Conservation (phyloP, 108 stramenopile genomes). For the Cyclotella choctawhatcheeana region DNA sequence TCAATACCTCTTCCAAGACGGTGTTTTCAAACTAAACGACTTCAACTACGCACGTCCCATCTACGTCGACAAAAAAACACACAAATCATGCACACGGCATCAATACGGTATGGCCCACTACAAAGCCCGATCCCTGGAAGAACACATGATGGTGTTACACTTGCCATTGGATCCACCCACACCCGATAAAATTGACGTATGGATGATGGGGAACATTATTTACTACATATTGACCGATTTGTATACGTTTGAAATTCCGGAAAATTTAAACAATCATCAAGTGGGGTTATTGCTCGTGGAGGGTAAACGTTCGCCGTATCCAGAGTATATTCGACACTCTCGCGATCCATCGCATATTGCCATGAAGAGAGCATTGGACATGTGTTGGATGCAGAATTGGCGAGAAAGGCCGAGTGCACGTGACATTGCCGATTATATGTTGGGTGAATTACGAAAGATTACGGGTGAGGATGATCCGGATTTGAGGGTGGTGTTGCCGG, state of each 20-base stretch:
- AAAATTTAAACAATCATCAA: conserved; percentile 28
- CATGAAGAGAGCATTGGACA: conserved; percentile 48
- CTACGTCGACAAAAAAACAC: conserved; percentile 30
- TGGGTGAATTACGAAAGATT: conserved; percentile 31
- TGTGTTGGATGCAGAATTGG: conserved; percentile 56
- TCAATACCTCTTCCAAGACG: conserved; percentile 61
- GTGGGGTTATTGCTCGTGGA: conserved; percentile 25
- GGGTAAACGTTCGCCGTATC: conserved; percentile 38
- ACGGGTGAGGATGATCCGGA: conserved; percentile 45
- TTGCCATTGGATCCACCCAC: conserved; percentile 13
- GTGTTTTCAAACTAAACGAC: conserved; percentile 64
- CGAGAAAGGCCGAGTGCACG: conserved; percentile 38
- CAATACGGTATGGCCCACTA: conserved; percentile 35
- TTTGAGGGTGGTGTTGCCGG: conserved; percentile 45
- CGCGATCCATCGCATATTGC: conserved; percentile 46
- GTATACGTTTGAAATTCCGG: conserved; percentile 46
- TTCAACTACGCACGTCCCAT: conserved; percentile 54
- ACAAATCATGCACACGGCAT: conserved; percentile 26
- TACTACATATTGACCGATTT: conserved; percentile 47
- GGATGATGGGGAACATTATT: conserved; percentile 57
- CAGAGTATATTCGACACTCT: conserved; percentile 38
- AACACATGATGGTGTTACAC: neutral
- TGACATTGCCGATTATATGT: conserved; percentile 36
- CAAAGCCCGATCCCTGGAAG: conserved; percentile 49
- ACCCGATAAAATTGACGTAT: conserved; percentile 50